Conservation (phyloP, 1,284 basidiomycete genomes). For the Leccinum solheimii region DNA sequence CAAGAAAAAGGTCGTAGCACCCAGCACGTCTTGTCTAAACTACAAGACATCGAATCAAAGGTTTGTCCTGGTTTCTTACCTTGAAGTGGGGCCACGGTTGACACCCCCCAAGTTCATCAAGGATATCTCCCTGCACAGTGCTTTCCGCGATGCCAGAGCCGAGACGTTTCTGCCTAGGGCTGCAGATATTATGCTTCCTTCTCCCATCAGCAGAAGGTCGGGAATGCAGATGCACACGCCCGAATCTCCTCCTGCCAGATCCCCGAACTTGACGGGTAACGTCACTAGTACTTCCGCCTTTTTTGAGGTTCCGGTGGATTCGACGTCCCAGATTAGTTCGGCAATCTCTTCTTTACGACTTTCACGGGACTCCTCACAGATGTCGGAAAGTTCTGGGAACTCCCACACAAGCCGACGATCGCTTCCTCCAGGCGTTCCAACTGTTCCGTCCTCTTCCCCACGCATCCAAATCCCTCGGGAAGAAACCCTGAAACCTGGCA, state of each 20-base stretch:
- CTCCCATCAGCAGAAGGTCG: not conserved
- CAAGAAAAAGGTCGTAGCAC: constrained; percentile 32
- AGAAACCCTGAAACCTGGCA: not conserved
- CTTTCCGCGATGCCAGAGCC: constrained; percentile 37
- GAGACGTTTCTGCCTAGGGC: constrained; percentile 29
- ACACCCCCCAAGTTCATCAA: constrained; percentile 30
- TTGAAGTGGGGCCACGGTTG: not conserved
- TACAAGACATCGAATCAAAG: constrained; percentile 34
- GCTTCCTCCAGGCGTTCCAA: not conserved
- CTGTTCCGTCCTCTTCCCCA: constrained; percentile 3
- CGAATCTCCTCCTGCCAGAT: not conserved
- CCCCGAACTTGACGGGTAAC: not conserved
- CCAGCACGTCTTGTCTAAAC: constrained; percentile 33
- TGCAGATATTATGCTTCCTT: constrained; percentile 29
- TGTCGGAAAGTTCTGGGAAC: constrained; percentile 2
- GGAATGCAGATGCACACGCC: not conserved
- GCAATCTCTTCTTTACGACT: not conserved
- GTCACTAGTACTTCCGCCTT: constrained; percentile 1
- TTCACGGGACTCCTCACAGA: constrained; percentile 9
- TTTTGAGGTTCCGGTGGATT: not conserved
- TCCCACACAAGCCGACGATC: not conserved
- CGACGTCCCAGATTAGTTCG: not conserved
- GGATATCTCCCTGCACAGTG: constrained; percentile 27
- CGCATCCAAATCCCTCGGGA: constrained; percentile 23
- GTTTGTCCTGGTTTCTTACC: constrained; percentile 12